phyloP scores from a whole-genome alignment of 352 stramenopile species.

The Phytopythium cucurbitacearum region DNA sequence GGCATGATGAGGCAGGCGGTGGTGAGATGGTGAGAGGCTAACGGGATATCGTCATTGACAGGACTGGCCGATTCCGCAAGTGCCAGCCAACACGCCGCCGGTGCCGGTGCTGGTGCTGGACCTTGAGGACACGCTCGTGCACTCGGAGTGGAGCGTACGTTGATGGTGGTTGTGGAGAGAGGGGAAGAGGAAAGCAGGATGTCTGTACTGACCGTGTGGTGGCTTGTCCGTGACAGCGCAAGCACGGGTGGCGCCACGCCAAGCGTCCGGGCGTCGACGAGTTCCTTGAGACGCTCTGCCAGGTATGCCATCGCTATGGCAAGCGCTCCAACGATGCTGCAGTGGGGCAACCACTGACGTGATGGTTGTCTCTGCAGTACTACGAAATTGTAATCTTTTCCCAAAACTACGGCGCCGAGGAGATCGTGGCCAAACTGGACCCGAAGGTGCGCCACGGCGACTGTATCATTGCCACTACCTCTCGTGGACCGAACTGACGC shows the following conservation, averaged over 20 bases:
- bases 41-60: conserved; percentile 5
- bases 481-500: too few species aligned
- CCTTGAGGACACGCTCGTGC: conserved; percentile 83
- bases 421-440: conserved; percentile 78
- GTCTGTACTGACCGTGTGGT: conserved; percentile 4
- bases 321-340: not conserved
- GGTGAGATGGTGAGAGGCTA: not conserved
- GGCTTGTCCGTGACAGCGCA: conserved; percentile 34
- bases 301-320: conserved; percentile 17
- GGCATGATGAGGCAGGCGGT: not conserved
- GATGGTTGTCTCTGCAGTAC: conserved; percentile 29
- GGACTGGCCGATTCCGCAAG: conserved; percentile 81
- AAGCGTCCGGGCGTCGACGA: conserved; percentile 85
- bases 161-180: not conserved
- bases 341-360: conserved; percentile 1
- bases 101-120: conserved; percentile 83
- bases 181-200: not conserved
- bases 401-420: conserved; percentile 77
- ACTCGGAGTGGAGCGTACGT: conserved; percentile 88
- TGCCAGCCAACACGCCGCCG: conserved; percentile 69
- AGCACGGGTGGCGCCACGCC: conserved; percentile 84
- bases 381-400: conserved; percentile 89
- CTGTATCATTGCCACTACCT: not conserved
- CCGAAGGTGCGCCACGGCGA: conserved; percentile 37
- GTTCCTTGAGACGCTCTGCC: conserved; percentile 78